These are phyloP conservation scores for Fusarium tupiense DNA, from an alignment of 2,329 filamentous ascomycete genomes.

Conservation along the genomic window DNA sequence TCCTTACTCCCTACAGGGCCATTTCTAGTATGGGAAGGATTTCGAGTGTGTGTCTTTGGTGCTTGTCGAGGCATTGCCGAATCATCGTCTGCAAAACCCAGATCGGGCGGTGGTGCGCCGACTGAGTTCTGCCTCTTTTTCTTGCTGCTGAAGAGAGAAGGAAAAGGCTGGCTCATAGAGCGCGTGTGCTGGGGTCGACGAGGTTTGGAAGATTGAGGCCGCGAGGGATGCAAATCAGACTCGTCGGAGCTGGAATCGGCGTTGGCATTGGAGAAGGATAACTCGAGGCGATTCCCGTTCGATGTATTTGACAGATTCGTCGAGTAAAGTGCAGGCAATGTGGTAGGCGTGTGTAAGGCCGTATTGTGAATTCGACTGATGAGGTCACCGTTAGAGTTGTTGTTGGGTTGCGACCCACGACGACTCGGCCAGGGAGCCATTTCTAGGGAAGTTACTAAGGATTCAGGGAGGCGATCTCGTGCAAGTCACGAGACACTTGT, in stretches of 20 bases:
- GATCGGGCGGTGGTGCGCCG: conserved; percentile 47
- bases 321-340: conserved; percentile 37
- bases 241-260: conserved; percentile 58
- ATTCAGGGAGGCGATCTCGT: conserved; percentile 17
- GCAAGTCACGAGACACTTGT: conserved; percentile 14
- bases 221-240: conserved; percentile 50
- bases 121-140: conserved; percentile 63
- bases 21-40: conserved; percentile 43
- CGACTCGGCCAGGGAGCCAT: conserved; percentile 49
- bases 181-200: conserved; percentile 50
- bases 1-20: conserved; percentile 59
- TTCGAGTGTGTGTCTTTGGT: conserved; percentile 42
- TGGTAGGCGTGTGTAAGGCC: conserved; percentile 47
- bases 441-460: conserved; percentile 32
- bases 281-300: conserved; percentile 37
- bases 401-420: conserved; percentile 45
- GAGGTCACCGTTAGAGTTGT: conserved; percentile 44
- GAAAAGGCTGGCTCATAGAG: conserved; percentile 84
- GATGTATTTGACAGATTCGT: conserved; percentile 4
- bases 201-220: conserved; percentile 34
- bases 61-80: conserved; percentile 39
- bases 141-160: conserved; percentile 71
- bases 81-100: conserved; percentile 45
- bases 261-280: conserved; percentile 44
- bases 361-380: conserved; percentile 51